Conservation (phyloP, 371 early-diverging fungal genomes). For the Syncephalis fuscata region DNA sequence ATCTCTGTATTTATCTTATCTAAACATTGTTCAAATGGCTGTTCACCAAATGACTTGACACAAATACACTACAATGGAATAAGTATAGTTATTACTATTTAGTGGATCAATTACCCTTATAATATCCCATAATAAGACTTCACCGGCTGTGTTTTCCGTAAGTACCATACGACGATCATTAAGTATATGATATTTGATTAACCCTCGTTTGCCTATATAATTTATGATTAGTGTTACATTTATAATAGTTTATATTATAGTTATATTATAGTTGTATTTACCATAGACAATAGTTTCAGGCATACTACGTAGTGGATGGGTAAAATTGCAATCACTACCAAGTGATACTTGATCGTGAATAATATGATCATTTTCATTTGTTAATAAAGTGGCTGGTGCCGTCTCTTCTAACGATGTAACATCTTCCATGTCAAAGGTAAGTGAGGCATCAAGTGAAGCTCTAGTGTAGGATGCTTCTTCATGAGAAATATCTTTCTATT, state of each 20-base stretch:
- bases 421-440: no score
- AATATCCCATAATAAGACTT: constrained; percentile 82
- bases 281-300: constrained; percentile 12
- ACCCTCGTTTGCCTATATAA: constrained; percentile 35
- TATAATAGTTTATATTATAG: no score
- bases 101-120: constrained; percentile 24
- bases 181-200: constrained; percentile 45
- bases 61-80: constrained; percentile 22
- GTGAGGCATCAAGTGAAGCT: no score
- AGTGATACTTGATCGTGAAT: no score
- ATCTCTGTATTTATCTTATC: constrained; percentile 49
- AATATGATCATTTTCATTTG: no score
- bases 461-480: no score
- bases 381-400: no score
- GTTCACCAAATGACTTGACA: constrained; percentile 35
- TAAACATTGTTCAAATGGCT: constrained; percentile 35
- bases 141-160: constrained; percentile 68
- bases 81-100: not conserved
- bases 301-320: constrained; percentile 9
- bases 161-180: constrained; percentile 75
- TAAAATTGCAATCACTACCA: no score
- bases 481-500: no score
- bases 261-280: no score
- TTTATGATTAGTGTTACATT: no score
- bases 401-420: no score